Base-by-base conservation (phyloP, 768 basidiomycete genomes). In the Lactarius hatsudake region DNA sequence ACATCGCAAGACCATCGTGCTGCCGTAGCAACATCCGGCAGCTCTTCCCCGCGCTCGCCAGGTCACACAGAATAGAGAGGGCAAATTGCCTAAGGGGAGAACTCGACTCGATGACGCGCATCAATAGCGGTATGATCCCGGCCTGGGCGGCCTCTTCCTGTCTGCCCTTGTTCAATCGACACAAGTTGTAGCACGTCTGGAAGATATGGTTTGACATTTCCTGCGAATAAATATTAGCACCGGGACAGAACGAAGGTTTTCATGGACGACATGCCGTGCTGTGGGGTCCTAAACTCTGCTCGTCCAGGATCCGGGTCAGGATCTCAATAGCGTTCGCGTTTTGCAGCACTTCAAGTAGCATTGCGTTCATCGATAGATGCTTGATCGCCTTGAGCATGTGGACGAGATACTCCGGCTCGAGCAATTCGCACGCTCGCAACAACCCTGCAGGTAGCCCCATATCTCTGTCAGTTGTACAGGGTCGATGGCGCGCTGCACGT, bases 131-230 rank as follows among this genome's bases (percentile, higher is more conserved):
- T 30, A 99, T 88, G 65, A 97, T 94, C 13, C 96, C 96, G 9
- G 94, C 94, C 74, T 95, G 90, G 1, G 96, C 96, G 15, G 97
- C 95, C 76, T 98, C 97, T 77, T 98, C 97, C 76, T 98, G 96
- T 60, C 97, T 83, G 2, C 87, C 86, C 78, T 97, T 97, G 78
- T 96, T 96, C 67, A 99, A 80, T 7, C 96, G 87, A 75, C 96
- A 98, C 20, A 99, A 88, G 71, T 96, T 96, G 81, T 93, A 98
- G 73, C 96, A 94, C 2, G 95, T 94, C 78, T 97, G 96, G 83
- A 98, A 95, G 67, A 97, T 87, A 72, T 98, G 94, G 70, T 98
- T 98, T 59, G 93, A 90, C 77, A 98, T 91, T 85, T 99, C 96
- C 94, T 98, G 74, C 10, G 40, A 28, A 13, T 26, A 26, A 43